A percentile compares a stretch with the other conserved stretches of the same genome.
phyloP scores from a whole-genome alignment of 2,329 filamentous ascomycete species.

The Coleophoma crateriformis region DNA sequence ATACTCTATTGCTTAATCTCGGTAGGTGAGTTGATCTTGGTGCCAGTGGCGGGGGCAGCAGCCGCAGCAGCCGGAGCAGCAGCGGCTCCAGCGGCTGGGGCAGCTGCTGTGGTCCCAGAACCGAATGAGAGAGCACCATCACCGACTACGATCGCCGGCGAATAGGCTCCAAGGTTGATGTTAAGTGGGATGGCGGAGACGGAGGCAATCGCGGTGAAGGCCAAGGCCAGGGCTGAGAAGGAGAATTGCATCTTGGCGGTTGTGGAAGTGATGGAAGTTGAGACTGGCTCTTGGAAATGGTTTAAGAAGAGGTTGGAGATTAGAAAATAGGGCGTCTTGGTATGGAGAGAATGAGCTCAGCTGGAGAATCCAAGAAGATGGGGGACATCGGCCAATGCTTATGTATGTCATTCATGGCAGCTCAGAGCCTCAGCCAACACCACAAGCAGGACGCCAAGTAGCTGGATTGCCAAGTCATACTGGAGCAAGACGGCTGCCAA shows the following conservation, averaged over 20 bases:
- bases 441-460: not conserved
- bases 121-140: constrained; percentile 17
- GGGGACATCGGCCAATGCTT: constrained; percentile 1
- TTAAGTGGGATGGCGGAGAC: constrained; percentile 12
- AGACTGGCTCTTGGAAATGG: not conserved
- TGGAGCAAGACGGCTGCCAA: not conserved
- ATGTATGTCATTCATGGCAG: not conserved
- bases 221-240: constrained; percentile 1
- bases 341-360: not conserved
- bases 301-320: not conserved
- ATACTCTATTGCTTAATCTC: too few relatives aligned
- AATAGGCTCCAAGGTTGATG: constrained; percentile 16
- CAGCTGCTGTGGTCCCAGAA: constrained; percentile 3
- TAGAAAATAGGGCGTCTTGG: too few relatives aligned
- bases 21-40: too few relatives aligned
- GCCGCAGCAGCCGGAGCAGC: constrained; percentile 4
- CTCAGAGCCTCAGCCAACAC: not conserved
- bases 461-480: not conserved
- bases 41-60: not conserved
- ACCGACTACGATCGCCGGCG: constrained; percentile 16
- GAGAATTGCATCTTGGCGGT: constrained; percentile 9
- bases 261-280: not conserved
- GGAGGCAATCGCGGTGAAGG: constrained; percentile 6
- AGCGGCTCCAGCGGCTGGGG: constrained; percentile 1
- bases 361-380: not conserved